These are phyloP conservation scores for Vigna trinervia DNA, from an alignment of 306 rosid species.

Conservation along the genomic window DNA sequence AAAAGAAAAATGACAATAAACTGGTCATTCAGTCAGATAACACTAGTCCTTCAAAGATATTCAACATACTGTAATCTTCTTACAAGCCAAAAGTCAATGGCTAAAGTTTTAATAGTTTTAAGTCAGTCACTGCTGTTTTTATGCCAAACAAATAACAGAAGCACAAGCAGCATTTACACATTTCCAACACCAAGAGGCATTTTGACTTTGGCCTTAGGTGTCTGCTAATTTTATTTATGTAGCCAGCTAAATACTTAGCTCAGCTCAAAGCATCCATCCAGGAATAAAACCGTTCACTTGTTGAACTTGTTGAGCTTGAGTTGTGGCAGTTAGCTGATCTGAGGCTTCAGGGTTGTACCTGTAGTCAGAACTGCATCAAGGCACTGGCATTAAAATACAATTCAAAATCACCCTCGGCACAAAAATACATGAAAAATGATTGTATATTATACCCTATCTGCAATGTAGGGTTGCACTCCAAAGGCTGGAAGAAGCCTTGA, in stretches of 20 bases:
- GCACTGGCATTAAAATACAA: background rate
- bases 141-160: conserved; percentile 50
- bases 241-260: conserved; percentile 31
- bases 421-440: conserved; percentile 56
- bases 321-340: conserved; percentile 69
- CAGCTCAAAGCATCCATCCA: conserved; percentile 89
- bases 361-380: conserved; percentile 47
- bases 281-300: conserved; percentile 84
- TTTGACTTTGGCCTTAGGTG: conserved; percentile 38
- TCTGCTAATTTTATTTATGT: conserved; percentile 35
- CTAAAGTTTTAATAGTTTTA: conserved; percentile 46
- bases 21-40: conserved; percentile 33
- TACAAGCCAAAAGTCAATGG: conserved; percentile 47
- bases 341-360: conserved; percentile 65
- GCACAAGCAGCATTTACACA: conserved; percentile 52
- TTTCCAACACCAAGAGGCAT: conserved; percentile 44
- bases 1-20: conserved; percentile 18
- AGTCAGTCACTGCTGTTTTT: conserved; percentile 56
- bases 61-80: conserved; percentile 56
- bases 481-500: conserved; percentile 80
- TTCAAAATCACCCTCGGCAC: conserved; percentile 52
- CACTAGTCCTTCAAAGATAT: conserved; percentile 34
- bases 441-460: conserved; percentile 64
- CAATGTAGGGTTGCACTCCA: conserved; percentile 89
- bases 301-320: conserved; percentile 77